Base-by-base conservation (phyloP, 352 stramenopile species). In the Globisporangium rhizosaccharum region DNA sequence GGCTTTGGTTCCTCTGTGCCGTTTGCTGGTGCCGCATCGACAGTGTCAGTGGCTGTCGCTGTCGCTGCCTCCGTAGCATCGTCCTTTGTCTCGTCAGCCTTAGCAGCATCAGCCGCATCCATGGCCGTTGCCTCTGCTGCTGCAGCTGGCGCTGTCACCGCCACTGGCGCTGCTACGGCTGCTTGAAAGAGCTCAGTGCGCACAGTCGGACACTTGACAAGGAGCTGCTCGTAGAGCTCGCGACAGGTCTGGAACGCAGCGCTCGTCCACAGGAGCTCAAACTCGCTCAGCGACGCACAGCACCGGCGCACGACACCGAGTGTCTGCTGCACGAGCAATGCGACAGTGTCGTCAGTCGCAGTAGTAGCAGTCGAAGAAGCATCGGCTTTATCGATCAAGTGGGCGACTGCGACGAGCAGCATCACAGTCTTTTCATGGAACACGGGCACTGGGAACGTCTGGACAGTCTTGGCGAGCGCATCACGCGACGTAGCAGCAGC, bases 351-450 rank as follows among this genome's bases (percentile, higher is more conserved):
- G 15, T 62, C 59, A 2, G 53, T 51, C 17, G 57, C 51, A 47
- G 14, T 1, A 47, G 14, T 1, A 3, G 39, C 39, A 14, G 3
- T 45, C 26, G 59, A 50, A 12, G 59, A 47, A 20, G 63, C 48
- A 26, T 69, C 70, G 46, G 58, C 61, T 47, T 85, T 88, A 52
- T 83, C 75, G 39, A 87, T 18, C 26, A 77, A 58, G 3, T 75
- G 56, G 2, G 84, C 50, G 23, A 80, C 65, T 8, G 74, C 72
- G 2, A 61, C 68, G 33, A 92, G 57, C 9, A 92, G 26, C 79
- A 86, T 87, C 25, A 52, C 62, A 23, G 57, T 70, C 60, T 88
- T 90, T 42, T 89, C 82, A 51, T 90, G 79, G 36, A 92, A 78
- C 15, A 85, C 70, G 7, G 72, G 67, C 37, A 70, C 63, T 1